These are phyloP conservation scores for Chrysopogon serrulatus DNA, from an alignment of 176 grass and related monocot species.

Conservation along the genomic window DNA sequence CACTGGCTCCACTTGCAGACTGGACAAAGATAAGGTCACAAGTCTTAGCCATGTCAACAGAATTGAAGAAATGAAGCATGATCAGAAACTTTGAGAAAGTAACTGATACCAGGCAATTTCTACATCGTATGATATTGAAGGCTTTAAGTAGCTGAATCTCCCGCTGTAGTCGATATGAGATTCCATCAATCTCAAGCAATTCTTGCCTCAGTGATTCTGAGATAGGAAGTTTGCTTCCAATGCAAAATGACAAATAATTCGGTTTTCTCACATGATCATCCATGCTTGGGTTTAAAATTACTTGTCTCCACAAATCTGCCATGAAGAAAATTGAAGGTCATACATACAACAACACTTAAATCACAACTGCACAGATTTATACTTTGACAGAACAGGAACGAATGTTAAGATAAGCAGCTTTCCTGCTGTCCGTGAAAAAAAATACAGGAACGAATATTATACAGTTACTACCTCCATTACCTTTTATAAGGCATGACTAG, in stretches of 20 bases:
- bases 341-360: background rate
- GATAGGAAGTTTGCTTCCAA: constrained; percentile 78
- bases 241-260: constrained; percentile 70
- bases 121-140: constrained; percentile 72
- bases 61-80: background rate
- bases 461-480: too few species aligned
- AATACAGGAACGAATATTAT: background rate
- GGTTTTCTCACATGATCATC: constrained; percentile 70
- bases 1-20: background rate
- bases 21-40: constrained; percentile 3
- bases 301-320: constrained; percentile 76
- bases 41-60: background rate
- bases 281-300: constrained; percentile 66
- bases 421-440: background rate
- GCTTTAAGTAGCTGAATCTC: constrained; percentile 88
- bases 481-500: too few species aligned
- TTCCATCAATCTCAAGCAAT: constrained; percentile 89
- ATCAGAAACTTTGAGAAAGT: background rate
- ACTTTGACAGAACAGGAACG: background rate
- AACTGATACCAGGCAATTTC: constrained; percentile 67
- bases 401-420: background rate
- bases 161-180: constrained; percentile 69
- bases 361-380: background rate
- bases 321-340: constrained; percentile 15
- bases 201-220: constrained; percentile 72